These are phyloP conservation scores for Penicillium sp. DNA, from an alignment of 2,329 filamentous ascomycete species.

Conservation along the genomic window DNA sequence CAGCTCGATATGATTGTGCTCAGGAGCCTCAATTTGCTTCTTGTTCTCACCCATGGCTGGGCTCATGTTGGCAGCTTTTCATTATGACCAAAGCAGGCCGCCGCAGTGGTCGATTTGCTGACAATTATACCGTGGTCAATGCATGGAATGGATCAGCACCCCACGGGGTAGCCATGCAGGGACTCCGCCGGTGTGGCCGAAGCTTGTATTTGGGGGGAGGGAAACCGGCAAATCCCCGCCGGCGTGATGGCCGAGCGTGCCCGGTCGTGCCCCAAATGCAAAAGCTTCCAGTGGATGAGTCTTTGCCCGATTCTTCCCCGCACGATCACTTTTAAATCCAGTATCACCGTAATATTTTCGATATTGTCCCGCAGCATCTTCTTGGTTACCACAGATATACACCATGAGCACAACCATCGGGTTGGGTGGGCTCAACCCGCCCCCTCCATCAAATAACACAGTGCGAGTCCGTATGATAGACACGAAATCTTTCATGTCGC, in stretches of 20 bases:
- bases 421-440: background rate
- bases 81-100: background rate
- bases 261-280: background rate
- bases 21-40: background rate
- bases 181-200: background rate
- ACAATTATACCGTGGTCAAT: background rate
- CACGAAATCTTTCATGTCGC: background rate
- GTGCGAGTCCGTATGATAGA: background rate
- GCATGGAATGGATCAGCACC: background rate
- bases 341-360: background rate
- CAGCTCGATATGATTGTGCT: background rate
- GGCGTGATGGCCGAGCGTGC: background rate
- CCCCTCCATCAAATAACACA: background rate
- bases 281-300: background rate
- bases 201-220: background rate
- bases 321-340: background rate
- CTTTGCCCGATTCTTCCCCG: background rate
- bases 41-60: background rate
- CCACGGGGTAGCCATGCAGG: background rate
- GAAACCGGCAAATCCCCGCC: background rate
- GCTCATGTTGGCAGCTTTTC: background rate
- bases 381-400: background rate
- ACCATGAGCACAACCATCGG: background rate
- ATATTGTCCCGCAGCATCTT: background rate
- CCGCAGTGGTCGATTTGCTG: background rate